Evolutionary conservation across 257 asterid genomes (phyloP).

Genomic region (Ilex asprella): DNA sequence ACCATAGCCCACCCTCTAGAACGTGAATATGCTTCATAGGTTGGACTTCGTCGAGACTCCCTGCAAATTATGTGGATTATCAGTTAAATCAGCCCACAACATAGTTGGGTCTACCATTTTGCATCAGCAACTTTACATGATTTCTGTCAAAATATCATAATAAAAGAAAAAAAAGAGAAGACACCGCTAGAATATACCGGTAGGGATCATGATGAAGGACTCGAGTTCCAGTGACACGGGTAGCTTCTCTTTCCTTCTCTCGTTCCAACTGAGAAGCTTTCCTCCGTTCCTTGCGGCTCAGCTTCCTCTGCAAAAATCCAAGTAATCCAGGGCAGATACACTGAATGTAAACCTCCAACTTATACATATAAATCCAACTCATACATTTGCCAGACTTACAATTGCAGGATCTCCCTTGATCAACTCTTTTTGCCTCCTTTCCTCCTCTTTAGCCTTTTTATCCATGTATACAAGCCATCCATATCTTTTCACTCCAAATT

Average conservation of each 20-base stretch:
- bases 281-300: conserved; percentile 96
- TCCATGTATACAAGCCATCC: conserved; percentile 99
- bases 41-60: conserved; percentile 92
- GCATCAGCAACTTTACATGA: too few species aligned
- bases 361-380: conserved; percentile 2
- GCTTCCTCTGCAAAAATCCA: conserved; percentile 57
- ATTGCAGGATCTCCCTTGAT: conserved; percentile 95
- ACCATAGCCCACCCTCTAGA: conserved; percentile 56
- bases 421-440: conserved; percentile 86
- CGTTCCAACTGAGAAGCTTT: conserved; percentile 86
- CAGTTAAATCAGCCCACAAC: too few species aligned
- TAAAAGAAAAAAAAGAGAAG: too few species aligned
- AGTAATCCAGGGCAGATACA: conserved; percentile 8
- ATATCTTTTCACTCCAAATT: conserved; percentile 90
- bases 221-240: conserved; percentile 68
- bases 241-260: conserved; percentile 87
- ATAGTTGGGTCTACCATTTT: too few species aligned
- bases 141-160: too few species aligned
- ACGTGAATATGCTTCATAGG: conserved; percentile 92
- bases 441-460: conserved; percentile 95
- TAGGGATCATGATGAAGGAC: conserved; percentile 85
- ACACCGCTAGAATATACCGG: conserved; percentile 32
- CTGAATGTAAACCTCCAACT: neutral
- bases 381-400: conserved; percentile 42
- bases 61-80: conserved; percentile 30